Evolutionary conservation across 805 yeast species (phyloP).

Genomic region (Hanseniaspora hatyaiensis): DNA sequence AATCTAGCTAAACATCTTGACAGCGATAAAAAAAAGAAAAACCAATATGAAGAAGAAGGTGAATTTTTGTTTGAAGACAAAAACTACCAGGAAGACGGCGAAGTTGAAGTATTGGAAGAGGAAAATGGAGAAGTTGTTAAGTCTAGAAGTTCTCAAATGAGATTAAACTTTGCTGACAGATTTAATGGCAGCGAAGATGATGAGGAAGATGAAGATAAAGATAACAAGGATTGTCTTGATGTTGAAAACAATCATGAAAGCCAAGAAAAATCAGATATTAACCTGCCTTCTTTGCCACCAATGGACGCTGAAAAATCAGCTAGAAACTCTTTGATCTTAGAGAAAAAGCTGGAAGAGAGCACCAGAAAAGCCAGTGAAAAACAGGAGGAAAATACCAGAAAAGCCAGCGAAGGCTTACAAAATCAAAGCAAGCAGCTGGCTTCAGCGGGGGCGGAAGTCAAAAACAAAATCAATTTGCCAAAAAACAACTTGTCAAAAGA

Average conservation of each 20-base stretch:
- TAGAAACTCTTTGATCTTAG: slow-evolving; percentile 6
- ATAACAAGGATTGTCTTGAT: background rate
- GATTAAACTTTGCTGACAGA: slow-evolving; percentile 34
- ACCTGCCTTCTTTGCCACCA: slow-evolving; percentile 28
- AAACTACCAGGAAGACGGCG: slow-evolving; percentile 15
- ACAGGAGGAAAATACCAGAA: slow-evolving; percentile 15
- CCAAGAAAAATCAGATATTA: slow-evolving; percentile 16
- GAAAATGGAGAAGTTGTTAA: slow-evolving; percentile 20
- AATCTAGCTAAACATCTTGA: slow-evolving; percentile 39
- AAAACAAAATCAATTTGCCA: slow-evolving; percentile 16
- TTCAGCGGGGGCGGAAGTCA: too few species aligned
- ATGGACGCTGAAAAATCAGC: slow-evolving; percentile 16
- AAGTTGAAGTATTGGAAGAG: slow-evolving; percentile 22
- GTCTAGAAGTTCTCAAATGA: slow-evolving; percentile 21
- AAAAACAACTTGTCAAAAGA: slow-evolving; percentile 17
- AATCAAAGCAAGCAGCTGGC: too few species aligned
- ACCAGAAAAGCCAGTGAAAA: slow-evolving; percentile 18
- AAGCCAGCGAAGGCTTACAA: too few species aligned
- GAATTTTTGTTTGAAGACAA: slow-evolving; percentile 14
- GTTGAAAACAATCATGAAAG: slow-evolving; percentile 6
- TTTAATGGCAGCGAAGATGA: slow-evolving; percentile 21
- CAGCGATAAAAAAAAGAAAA: slow-evolving; percentile 39
- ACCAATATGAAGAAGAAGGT: slow-evolving; percentile 22
- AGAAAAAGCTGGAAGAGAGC: slow-evolving; percentile 16
- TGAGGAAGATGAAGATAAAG: slow-evolving; percentile 9